Base-by-base conservation (phyloP, 139 green algal genomes). In the Microglena sp. region DNA sequence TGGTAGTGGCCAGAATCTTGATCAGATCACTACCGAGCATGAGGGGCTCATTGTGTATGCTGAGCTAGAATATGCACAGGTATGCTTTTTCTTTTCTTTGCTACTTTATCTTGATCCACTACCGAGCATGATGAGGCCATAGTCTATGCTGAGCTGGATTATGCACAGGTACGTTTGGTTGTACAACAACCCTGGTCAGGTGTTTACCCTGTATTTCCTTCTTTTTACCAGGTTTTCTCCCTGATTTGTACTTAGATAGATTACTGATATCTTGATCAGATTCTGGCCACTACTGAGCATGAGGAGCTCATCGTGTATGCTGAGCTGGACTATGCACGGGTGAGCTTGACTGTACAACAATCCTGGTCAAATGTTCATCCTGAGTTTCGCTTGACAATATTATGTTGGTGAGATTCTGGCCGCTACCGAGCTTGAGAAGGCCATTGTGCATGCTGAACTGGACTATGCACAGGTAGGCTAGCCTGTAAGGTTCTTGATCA, bases 81-180 rank as follows among this genome's bases (percentile, higher is more conserved):
- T 87, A 28, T 5, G 58, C n/a, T n/a, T n/a, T n/a, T n/a, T n/a
- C n/a, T n/a, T n/a, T 85, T 0, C 96, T 95, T 84, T 87, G 70
- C 0, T 82, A 89, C n/a, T n/a, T n/a, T n/a, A n/a, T n/a, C n/a
- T n/a, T n/a, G n/a, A n/a, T n/a, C 78, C 2, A 89, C 80, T 5
- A 82, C 67, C 22, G 85, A 87, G 6, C 74, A 93, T 32, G 33
- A 77, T 34, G 54, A 60, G 11, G 57, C 46, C 21, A 86, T 63
- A 27, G 64, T 85, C 21, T 74, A 70, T 50, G 81, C 71, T 1
- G 72, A 83, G 2, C 54, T 96, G 43, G 88, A 95, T 26, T 89
- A 86, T 71, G 62, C 35, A 28, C 62, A 89, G 59, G 36, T 87
- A 28, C 5, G 58, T n/a, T n/a, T n/a, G n/a, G n/a, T n/a, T n/a